Conservation (phyloP, 2,329 filamentous ascomycete species). For the Cladophialophora exuberans region DNA sequence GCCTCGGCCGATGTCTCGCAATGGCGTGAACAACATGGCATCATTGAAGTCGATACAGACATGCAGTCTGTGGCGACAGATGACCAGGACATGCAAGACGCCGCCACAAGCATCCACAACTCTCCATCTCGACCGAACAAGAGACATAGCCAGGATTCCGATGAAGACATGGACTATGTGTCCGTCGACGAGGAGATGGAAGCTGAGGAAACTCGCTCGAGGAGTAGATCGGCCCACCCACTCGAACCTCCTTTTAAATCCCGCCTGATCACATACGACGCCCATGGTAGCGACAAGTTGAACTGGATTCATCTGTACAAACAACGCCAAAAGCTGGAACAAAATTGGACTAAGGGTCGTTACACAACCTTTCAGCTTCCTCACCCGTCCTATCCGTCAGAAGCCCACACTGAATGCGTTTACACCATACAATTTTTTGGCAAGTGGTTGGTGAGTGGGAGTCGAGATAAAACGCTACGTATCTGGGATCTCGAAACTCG, state of each 20-base stretch:
- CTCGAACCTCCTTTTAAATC: conserved; percentile 36
- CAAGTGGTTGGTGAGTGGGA: conserved; percentile 88
- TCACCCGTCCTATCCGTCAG: conserved; percentile 75
- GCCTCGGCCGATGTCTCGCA: conserved; percentile 32
- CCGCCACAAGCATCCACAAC: conserved; percentile 20
- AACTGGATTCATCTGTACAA: conserved; percentile 96
- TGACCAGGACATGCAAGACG: conserved; percentile 50
- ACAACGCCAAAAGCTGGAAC: conserved; percentile 80
- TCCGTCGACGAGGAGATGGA: not conserved
- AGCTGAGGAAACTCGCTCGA: conserved; percentile 8
- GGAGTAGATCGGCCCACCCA: not conserved
- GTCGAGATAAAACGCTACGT: conserved; percentile 82
- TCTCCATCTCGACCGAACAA: conserved; percentile 32
- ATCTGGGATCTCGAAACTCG: conserved; percentile 88
- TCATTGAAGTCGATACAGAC: conserved; percentile 50
- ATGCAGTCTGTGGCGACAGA: conserved; percentile 40
- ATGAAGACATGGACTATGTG: conserved; percentile 31
- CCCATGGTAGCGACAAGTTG: conserved; percentile 56
- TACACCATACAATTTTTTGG: conserved; percentile 91
- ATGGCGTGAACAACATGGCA: conserved; percentile 54
- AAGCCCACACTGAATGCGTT: conserved; percentile 89
- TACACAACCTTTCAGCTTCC: conserved; percentile 89
- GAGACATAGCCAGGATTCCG: conserved; percentile 29
- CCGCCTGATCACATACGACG: conserved; percentile 38
- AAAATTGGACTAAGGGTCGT: conserved; percentile 85